Percentiles rank a stretch among this genome's conserved stretches.
These are phyloP conservation scores for Pueraria montana DNA, from an alignment of 306 rosid species.

Conservation along the genomic window DNA sequence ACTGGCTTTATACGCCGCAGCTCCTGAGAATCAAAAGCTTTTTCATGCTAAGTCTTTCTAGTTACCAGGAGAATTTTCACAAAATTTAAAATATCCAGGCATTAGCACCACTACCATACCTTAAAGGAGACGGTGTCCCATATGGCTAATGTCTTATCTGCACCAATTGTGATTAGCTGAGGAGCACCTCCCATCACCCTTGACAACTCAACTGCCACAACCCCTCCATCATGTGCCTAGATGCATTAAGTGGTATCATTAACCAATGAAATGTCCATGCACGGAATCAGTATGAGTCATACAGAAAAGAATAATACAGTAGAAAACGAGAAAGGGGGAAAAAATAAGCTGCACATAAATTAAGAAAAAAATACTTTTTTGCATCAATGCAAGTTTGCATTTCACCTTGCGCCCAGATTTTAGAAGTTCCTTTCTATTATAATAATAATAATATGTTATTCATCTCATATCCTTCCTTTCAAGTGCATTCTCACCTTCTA, in stretches of 20 bases:
- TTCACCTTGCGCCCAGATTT: slow-evolving; percentile 1
- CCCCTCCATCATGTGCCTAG: slow-evolving; percentile 98
- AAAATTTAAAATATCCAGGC: slow-evolving; percentile 25
- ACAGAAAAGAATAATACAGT: slow-evolving; percentile 25
- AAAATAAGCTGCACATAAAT: slow-evolving; percentile 23
- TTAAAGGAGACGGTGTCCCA: slow-evolving; percentile 98
- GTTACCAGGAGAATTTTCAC: slow-evolving; percentile 31
- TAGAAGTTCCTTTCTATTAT: slow-evolving; percentile 2
- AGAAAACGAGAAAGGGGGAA: slow-evolving; percentile 13
- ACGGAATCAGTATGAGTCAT: slow-evolving; percentile 23
- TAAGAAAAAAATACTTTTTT: slow-evolving; percentile 17
- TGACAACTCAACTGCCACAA: slow-evolving; percentile 97
- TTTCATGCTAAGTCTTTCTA: slow-evolving; percentile 47
- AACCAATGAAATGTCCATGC: slow-evolving; percentile 41
- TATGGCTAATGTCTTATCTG: slow-evolving; percentile 96
- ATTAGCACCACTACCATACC: slow-evolving; percentile 57
- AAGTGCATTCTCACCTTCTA: background rate
- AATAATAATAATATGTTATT: slow-evolving; percentile 10
- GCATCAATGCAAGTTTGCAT: slow-evolving; percentile 25
- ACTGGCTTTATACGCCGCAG: slow-evolving; percentile 97
- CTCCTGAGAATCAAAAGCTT: slow-evolving; percentile 68
- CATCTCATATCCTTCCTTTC: slow-evolving; percentile 25
- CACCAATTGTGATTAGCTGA: slow-evolving; percentile 97
- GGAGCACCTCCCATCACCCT: slow-evolving; percentile 97
- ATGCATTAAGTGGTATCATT: slow-evolving; percentile 47